Percentiles rank a stretch among this genome's conserved stretches.
Evolutionary conservation across 768 basidiomycete genomes (phyloP).

Genomic region (Termitomyces sp.): DNA sequence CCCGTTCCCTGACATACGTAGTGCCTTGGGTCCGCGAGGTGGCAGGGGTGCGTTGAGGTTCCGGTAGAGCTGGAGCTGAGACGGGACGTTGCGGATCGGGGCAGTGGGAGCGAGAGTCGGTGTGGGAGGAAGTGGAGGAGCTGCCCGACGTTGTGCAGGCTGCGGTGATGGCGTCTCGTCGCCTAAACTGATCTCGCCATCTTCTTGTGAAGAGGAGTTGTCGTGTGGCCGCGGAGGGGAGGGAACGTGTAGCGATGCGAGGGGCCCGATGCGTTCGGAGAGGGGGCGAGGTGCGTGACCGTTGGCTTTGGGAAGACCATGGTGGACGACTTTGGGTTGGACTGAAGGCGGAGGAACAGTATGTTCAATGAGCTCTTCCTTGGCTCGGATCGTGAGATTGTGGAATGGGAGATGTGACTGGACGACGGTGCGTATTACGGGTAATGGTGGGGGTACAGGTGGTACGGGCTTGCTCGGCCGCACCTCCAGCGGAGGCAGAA

Average conservation of each 20-base stretch:
- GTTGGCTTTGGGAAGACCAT: not conserved
- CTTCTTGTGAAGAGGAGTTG: slow-evolving; percentile 40
- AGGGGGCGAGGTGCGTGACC: not conserved
- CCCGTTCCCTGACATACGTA: not conserved
- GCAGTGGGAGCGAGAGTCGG: slow-evolving; percentile 34
- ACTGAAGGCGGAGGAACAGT: not conserved
- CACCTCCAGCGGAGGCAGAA: not conserved
- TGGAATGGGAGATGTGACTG: not conserved
- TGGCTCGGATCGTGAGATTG: slow-evolving; percentile 12
- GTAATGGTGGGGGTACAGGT: not conserved
- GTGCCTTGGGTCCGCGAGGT: not conserved
- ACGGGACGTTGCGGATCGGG: not conserved
- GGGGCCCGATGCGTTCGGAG: slow-evolving; percentile 1
- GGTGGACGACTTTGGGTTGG: not conserved
- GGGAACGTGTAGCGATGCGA: not conserved
- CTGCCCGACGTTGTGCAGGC: slow-evolving; percentile 1
- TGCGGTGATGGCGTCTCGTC: slow-evolving; percentile 14
- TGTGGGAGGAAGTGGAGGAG: slow-evolving; percentile 1
- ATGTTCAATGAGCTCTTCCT: slow-evolving; percentile 16
- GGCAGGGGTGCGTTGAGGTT: not conserved
- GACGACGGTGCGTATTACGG: not conserved
- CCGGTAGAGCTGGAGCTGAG: not conserved
- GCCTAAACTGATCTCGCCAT: slow-evolving; percentile 42
- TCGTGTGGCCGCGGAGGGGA: slow-evolving; percentile 3
- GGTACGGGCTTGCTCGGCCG: not conserved